Conservation (phyloP, 106 monocot species). For the Narthecium ossifragum region DNA sequence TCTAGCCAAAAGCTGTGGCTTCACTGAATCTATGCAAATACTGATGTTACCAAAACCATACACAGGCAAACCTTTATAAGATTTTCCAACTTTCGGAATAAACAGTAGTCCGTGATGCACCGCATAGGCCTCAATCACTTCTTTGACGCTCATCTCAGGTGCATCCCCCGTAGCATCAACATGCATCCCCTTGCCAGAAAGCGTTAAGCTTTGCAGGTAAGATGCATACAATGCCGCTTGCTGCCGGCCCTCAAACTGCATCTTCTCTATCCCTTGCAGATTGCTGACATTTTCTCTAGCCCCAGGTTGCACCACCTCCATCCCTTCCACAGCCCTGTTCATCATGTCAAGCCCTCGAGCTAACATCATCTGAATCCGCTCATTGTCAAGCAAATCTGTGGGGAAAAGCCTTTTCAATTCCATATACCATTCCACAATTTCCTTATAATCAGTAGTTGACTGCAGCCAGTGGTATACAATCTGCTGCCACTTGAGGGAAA, state of each 20-base stretch:
- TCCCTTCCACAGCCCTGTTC: slow-evolving; percentile 85
- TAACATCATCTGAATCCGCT: slow-evolving; percentile 45
- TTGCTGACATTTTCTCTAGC: slow-evolving; percentile 70
- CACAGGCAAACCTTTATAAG: slow-evolving; percentile 67
- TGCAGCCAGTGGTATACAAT: slow-evolving; percentile 77
- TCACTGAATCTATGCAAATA: slow-evolving; percentile 79
- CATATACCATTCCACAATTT: slow-evolving; percentile 79
- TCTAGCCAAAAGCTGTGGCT: slow-evolving; percentile 67
- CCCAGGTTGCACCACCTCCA: slow-evolving; percentile 68
- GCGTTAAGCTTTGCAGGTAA: slow-evolving; percentile 19
- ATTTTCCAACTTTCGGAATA: slow-evolving; percentile 77
- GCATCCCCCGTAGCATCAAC: slow-evolving; percentile 21
- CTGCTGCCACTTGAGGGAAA: slow-evolving; percentile 90
- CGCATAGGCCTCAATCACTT: slow-evolving; percentile 72
- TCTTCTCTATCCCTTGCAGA: slow-evolving; percentile 56
- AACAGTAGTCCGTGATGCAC: slow-evolving; percentile 67
- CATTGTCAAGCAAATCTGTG: slow-evolving; percentile 68
- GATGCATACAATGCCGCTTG: slow-evolving; percentile 35
- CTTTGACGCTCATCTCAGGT: slow-evolving; percentile 66
- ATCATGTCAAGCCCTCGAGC: slow-evolving; percentile 78
- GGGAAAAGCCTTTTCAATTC: slow-evolving; percentile 93
- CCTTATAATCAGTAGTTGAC: slow-evolving; percentile 72
- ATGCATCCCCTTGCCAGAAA: slow-evolving; percentile 24
- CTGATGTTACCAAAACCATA: slow-evolving; percentile 85
- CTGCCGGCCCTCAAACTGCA: slow-evolving; percentile 68